A percentile compares a stretch with the other conserved stretches of the same genome.
Conservation (phyloP, 805 yeast genomes). For the Hanseniaspora hatyaiensis region DNA sequence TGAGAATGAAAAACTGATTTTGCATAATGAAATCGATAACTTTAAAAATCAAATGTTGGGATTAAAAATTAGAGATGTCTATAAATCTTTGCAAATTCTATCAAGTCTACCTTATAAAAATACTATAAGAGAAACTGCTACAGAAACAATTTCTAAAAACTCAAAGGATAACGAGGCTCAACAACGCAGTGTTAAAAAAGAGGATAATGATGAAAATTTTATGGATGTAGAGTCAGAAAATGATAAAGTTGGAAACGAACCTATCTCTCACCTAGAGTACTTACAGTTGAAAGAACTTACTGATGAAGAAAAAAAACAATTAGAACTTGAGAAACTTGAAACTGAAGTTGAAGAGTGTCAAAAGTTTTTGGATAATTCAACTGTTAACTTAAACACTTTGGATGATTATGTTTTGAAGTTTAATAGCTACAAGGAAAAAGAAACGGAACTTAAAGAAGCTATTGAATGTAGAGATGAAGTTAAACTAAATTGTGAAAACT, state of each 20-base stretch:
- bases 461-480: conserved; percentile 54
- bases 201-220: conserved; percentile 12
- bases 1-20: conserved; percentile 16
- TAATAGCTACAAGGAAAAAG: conserved; percentile 51
- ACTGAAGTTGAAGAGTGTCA: conserved; percentile 46
- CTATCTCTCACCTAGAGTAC: conserved; percentile 12
- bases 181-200: too few species aligned
- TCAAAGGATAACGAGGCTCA: too few species aligned
- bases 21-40: background rate
- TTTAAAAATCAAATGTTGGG: background rate
- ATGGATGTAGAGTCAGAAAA: conserved; percentile 28
- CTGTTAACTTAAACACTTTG: conserved; percentile 61
- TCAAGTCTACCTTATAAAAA: background rate
- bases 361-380: conserved; percentile 41
- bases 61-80: conserved; percentile 12
- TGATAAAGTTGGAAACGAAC: conserved; percentile 20
- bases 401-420: conserved; percentile 63
- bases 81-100: conserved; percentile 4
- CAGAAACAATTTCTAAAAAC: background rate
- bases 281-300: conserved; percentile 38
- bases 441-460: conserved; percentile 55
- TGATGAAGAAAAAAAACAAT: too few species aligned
- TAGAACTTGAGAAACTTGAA: too few species aligned
- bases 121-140: background rate
- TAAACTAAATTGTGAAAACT: conserved; percentile 50